Conservation (phyloP, 2,329 filamentous ascomycete species). For the Trichoderma sp. region DNA sequence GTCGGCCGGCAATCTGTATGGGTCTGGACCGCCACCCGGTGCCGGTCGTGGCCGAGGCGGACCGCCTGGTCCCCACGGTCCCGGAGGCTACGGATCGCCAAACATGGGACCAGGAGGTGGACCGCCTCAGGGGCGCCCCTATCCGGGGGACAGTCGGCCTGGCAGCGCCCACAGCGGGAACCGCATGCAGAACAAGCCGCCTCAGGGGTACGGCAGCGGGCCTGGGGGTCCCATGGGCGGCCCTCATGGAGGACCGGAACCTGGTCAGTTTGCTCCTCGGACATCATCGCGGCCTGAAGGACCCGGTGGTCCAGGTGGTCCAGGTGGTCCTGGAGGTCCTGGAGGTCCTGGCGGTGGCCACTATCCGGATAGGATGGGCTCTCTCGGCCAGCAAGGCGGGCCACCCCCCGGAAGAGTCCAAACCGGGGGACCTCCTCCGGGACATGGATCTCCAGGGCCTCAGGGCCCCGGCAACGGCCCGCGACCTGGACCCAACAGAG, state of each 20-base stretch:
- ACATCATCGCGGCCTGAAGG: conserved; percentile 35
- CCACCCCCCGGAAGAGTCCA: conserved; percentile 31
- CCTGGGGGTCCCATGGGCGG: conserved; percentile 15
- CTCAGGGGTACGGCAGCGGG: conserved; percentile 14
- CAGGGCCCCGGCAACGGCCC: conserved; percentile 31
- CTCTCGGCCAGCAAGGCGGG: conserved; percentile 36
- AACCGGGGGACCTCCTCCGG: conserved; percentile 25
- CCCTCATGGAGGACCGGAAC: conserved; percentile 31
- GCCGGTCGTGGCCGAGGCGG: conserved; percentile 50
- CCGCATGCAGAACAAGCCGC: conserved; percentile 20
- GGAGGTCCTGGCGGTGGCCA: conserved; percentile 30
- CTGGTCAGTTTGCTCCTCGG: conserved; percentile 46
- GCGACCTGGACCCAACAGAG: conserved; percentile 37
- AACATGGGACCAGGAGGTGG: conserved; percentile 1
- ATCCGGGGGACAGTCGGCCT: conserved; percentile 35
- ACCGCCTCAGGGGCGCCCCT: conserved; percentile 26
- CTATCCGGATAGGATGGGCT: conserved; percentile 41
- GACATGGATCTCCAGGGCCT: conserved; percentile 27
- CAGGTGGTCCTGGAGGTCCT: conserved; percentile 31
- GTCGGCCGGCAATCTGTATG: conserved; percentile 51
- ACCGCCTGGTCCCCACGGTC: conserved; percentile 47
- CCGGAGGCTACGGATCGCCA: conserved; percentile 45
- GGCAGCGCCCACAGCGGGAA: conserved; percentile 36
- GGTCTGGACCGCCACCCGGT: conserved; percentile 38
- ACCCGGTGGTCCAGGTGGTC: conserved; percentile 36